Conservation (phyloP, 495 filamentous ascomycete species). For the Aspergillus bridgeri region DNA sequence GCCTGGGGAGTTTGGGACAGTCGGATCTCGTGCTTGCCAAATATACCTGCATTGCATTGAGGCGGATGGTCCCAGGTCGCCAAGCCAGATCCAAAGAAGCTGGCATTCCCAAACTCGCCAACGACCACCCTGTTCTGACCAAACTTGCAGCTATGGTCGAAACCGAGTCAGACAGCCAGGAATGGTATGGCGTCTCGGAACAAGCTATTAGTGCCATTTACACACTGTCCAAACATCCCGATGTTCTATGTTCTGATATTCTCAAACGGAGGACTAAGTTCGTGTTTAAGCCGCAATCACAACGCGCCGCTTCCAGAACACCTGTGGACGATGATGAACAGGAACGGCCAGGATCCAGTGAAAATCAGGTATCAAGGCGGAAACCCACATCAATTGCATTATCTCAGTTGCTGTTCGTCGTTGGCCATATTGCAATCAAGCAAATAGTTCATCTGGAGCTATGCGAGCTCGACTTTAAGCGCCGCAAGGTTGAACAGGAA, state of each 20-base stretch:
- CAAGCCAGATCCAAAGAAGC: constrained; percentile 68
- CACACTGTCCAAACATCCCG: constrained; percentile 88
- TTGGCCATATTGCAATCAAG: constrained; percentile 96
- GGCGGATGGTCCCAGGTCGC: constrained; percentile 81
- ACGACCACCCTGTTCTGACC: constrained; percentile 82
- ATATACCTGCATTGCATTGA: constrained; percentile 89
- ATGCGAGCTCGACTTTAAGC: constrained; percentile 95
- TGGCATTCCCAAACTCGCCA: constrained; percentile 74
- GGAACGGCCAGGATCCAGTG: constrained; percentile 38
- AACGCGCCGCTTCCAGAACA: constrained; percentile 30
- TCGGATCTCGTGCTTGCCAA: constrained; percentile 84
- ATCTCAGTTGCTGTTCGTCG: constrained; percentile 90
- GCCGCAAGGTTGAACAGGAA: constrained; percentile 90
- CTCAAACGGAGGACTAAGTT: constrained; percentile 79
- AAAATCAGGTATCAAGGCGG: constrained; percentile 25
- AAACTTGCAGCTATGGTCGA: constrained; percentile 82
- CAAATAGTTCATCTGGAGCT: constrained; percentile 99
- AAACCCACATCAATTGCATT: constrained; percentile 62
- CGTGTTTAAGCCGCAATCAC: constrained; percentile 60
- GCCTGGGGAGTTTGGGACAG: constrained; percentile 75
- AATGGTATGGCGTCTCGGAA: constrained; percentile 97
- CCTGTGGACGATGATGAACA: constrained; percentile 40
- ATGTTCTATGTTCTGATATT: constrained; percentile 89
- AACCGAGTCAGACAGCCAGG: constrained; percentile 79
- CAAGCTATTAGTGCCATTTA: constrained; percentile 97